A percentile compares a stretch with the other conserved stretches of the same genome.
phyloP scores from a whole-genome alignment of 352 stramenopile genomes.

The Phytophthora multivora region DNA sequence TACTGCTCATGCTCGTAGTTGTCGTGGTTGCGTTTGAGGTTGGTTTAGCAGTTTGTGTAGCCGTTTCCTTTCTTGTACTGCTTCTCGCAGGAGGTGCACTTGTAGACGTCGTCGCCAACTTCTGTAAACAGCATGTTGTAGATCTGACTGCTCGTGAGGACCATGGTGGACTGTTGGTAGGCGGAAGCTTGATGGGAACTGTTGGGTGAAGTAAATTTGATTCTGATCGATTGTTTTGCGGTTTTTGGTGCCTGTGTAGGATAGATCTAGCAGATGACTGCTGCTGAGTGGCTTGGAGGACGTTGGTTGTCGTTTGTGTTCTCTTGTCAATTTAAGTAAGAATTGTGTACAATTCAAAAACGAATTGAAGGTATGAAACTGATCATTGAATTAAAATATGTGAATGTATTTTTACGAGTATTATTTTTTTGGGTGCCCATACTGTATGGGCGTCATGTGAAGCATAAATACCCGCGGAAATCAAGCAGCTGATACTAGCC shows the following conservation, averaged over 20 bases:
- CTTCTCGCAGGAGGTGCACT: slow-evolving; percentile 24
- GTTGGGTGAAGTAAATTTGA: not conserved
- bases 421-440: not conserved
- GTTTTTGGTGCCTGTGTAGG: not conserved
- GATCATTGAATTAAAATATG: not conserved
- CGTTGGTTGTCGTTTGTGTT: too few relatives aligned
- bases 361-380: not conserved
- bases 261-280: not conserved
- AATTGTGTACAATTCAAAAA: not conserved
- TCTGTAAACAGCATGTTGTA: slow-evolving; percentile 21
- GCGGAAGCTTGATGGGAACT: not conserved
- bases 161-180: slow-evolving; percentile 6
- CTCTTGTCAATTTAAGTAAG: not conserved
- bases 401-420: not conserved
- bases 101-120: slow-evolving; percentile 1
- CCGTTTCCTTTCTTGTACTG: slow-evolving; percentile 22
- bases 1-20: not conserved
- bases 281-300: too few relatives aligned
- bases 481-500: too few relatives aligned
- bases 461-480: too few relatives aligned
- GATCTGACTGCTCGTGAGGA: slow-evolving; percentile 16
- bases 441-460: not conserved
- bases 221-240: not conserved
- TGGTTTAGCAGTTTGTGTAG: slow-evolving; percentile 16
- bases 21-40: not conserved